A percentile compares a stretch with the other conserved stretches of the same genome.
phyloP scores from a whole-genome alignment of 345 rosid species.

The Euphorbia tirucalli region DNA sequence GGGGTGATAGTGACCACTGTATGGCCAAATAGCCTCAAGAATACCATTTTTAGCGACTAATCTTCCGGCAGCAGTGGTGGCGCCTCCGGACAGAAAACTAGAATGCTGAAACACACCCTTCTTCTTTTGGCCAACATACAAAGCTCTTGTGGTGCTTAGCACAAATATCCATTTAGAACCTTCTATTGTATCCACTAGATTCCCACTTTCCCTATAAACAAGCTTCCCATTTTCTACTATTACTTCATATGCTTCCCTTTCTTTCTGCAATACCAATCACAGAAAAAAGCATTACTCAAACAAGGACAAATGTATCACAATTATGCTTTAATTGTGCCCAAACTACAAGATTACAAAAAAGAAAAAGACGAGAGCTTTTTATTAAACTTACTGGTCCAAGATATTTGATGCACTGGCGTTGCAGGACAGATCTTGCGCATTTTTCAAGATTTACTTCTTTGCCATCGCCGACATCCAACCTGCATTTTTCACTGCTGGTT shows the following conservation, averaged over 20 bases:
- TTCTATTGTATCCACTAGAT: conserved; percentile 35
- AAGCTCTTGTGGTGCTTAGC: conserved; percentile 50
- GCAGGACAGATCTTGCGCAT: conserved; percentile 46
- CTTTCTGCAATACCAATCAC: conserved; percentile 34
- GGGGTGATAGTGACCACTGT: conserved; percentile 95
- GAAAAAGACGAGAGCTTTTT: not conserved
- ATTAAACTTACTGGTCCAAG: conserved; percentile 55
- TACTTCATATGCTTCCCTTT: conserved; percentile 57
- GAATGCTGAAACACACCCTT: conserved; percentile 73
- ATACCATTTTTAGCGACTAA: conserved; percentile 50
- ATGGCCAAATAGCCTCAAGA: conserved; percentile 91
- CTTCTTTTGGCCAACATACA: conserved; percentile 63
- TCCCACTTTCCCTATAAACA: conserved; percentile 31
- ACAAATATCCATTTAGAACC: conserved; percentile 72
- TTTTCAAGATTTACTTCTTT: conserved; percentile 45
- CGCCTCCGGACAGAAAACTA: conserved; percentile 66
- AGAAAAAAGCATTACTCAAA: not conserved
- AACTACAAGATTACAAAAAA: not conserved
- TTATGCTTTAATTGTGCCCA: no score
- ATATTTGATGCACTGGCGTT: conserved; percentile 54
- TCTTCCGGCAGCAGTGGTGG: conserved; percentile 69
- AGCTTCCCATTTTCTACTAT: conserved; percentile 51
- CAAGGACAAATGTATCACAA: not conserved
- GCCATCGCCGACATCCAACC: conserved; percentile 72
- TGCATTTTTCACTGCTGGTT: conserved; percentile 8